Percentiles rank a stretch among this genome's conserved stretches.
These are phyloP conservation scores for Xanthoconium stramineum DNA, from an alignment of 768 basidiomycete species.

Conservation along the genomic window DNA sequence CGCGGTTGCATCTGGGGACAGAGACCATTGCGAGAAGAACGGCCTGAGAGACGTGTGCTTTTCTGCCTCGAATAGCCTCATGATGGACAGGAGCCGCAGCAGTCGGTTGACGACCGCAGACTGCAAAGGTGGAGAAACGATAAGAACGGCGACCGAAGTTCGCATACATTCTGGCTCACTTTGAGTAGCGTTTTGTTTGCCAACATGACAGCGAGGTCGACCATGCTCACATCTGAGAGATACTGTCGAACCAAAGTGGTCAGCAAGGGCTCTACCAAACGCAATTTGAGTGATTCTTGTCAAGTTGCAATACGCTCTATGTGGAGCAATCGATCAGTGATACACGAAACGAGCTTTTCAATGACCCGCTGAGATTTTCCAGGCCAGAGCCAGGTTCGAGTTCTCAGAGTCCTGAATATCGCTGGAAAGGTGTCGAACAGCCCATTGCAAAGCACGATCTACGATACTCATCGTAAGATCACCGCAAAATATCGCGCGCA, in stretches of 20 bases:
- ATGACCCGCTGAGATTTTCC: slow-evolving; percentile 40
- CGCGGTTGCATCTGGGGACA: slow-evolving; percentile 40
- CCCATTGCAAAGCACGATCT: slow-evolving; percentile 52
- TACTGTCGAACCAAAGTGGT: slow-evolving; percentile 59
- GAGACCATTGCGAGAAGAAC: slow-evolving; percentile 66
- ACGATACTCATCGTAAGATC: slow-evolving; percentile 32
- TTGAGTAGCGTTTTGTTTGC: slow-evolving; percentile 52
- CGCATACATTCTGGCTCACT: slow-evolving; percentile 38
- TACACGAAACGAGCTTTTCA: background rate
- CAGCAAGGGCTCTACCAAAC: slow-evolving; percentile 70
- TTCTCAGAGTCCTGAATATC: slow-evolving; percentile 27
- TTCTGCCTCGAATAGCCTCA: slow-evolving; percentile 74
- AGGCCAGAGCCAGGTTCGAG: slow-evolving; percentile 21
- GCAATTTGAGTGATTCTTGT: slow-evolving; percentile 37
- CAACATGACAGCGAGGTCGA: slow-evolving; percentile 44
- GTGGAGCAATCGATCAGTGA: background rate
- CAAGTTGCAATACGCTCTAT: slow-evolving; percentile 14
- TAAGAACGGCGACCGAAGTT: background rate
- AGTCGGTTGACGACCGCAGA: slow-evolving; percentile 71
- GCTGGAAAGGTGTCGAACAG: slow-evolving; percentile 43
- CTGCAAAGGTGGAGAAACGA: slow-evolving; percentile 27
- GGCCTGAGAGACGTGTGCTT: slow-evolving; percentile 61
- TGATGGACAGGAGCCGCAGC: slow-evolving; percentile 70
- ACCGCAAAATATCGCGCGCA: slow-evolving; percentile 29
- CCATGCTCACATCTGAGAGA: slow-evolving; percentile 40